Base-by-base conservation (phyloP, 805 yeast species). In the Yarrowia sp. region DNA sequence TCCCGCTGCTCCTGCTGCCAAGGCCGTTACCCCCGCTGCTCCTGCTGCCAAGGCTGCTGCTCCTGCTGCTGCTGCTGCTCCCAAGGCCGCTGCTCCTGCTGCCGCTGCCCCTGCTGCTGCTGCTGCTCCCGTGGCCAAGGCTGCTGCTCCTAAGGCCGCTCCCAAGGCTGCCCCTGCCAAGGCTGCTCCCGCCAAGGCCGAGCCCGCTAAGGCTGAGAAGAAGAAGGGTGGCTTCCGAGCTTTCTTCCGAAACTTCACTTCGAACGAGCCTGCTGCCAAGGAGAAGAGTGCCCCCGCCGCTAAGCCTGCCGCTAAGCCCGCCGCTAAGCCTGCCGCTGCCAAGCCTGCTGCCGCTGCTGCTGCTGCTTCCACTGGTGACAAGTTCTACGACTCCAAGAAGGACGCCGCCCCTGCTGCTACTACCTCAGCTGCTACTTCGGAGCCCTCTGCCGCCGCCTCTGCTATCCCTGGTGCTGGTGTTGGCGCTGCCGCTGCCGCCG, bases 171-270 rank as follows among this genome's bases (percentile, higher is more conserved):
- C 38, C 38, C 38, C 38, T 24, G 30, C 30, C 38, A 36, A 36
- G 38, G 38, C 38, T 36, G 38, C 30, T 24, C 30, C 30, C 30
- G 30, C 30, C 30, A 38, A 38, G 44, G 44, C 47, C 38, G 47
- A 55, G 36, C 36, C 60, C 12, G 42, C 47, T 30, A 60, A 60
- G 52, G 40, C 39, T 34, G 66, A 61, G 66, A 46, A 47, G 55
- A 46, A 47, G 46, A 61, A 61, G 55, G 43, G 55, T 20, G 66
- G 66, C n/a, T 61, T 61, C 66, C 53, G 66, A 46, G 66, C 66
- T 7, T 61, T 61, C 55, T 46, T 61, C 55, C 43, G 55, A 38
- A 47, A 46, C 46, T 13, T 61, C 30, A 36, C 55, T 19, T 46
- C 55, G 8, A 61, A 44, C 40, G 65, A 58, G 52, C 49, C 49